Conservation (phyloP, 345 rosid genomes). For the Dipteronia dyeriana region DNA sequence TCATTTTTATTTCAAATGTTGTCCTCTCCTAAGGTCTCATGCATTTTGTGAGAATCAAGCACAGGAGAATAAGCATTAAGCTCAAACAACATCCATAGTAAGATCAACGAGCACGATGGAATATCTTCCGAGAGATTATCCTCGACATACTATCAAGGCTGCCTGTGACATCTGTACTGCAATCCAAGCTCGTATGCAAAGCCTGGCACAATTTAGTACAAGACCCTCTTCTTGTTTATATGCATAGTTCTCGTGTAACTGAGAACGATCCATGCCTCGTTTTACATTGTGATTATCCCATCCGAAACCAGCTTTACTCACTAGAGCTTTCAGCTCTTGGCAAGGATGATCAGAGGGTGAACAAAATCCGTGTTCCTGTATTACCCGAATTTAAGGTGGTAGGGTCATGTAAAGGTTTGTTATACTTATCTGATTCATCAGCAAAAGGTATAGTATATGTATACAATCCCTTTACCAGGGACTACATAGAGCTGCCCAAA, state of each 20-base stretch:
- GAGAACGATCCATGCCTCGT: constrained; percentile 37
- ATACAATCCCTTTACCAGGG: constrained; percentile 45
- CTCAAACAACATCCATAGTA: no score
- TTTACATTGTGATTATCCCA: constrained; percentile 45
- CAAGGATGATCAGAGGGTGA: constrained; percentile 17
- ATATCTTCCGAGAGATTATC: no score
- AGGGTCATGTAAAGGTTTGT: constrained; percentile 49
- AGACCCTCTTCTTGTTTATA: constrained; percentile 31
- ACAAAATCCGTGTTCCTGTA: constrained; percentile 30
- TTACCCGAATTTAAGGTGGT: constrained; percentile 47
- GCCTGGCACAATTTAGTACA: constrained; percentile 34
- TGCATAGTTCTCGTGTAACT: constrained; percentile 15
- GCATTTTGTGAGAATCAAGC: no score
- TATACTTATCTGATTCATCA: constrained; percentile 38
- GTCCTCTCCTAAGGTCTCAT: no score
- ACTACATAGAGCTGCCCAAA: constrained; percentile 36
- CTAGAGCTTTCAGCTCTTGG: constrained; percentile 30
- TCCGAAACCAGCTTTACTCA: constrained; percentile 41
- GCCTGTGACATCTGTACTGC: constrained; percentile 38
- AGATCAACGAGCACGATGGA: no score
- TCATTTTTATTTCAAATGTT: no score
- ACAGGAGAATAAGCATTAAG: no score
- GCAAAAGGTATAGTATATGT: constrained; percentile 31
- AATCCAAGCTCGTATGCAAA: constrained; percentile 39
- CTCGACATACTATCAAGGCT: constrained; percentile 37